Evolutionary conservation across 1,284 basidiomycete species (phyloP), one percentile per base, ranked within the genome.

Genomic region (Fomes fomentarius): DNA sequence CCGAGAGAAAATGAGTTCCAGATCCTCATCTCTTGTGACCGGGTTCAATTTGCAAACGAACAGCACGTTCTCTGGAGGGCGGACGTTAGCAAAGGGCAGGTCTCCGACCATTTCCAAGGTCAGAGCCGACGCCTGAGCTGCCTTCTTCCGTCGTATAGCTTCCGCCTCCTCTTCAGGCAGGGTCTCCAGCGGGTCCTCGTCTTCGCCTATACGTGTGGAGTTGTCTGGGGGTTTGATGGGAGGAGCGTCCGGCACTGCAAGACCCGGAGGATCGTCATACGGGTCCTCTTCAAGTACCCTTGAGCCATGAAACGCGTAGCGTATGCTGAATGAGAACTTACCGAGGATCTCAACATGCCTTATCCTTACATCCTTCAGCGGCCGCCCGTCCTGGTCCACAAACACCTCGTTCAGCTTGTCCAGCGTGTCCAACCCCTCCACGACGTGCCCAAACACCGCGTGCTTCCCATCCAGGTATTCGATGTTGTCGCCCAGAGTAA

Each of bases 21-120:
- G 76, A 72, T 99, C 97, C 66, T 98, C 96, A 68, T 96, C 94
- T 51, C 91, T 79, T 19, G 96, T 98, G 26, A 98, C 95, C 12
- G 94, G 87, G 69, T 99, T 99, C 61, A 99, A 81, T 71, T 99
- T 98, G 87, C 96, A 98, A 17, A 99, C 96, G 72, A 99, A 99
- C 12, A 99, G 76, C 37, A 99, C 95, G 73, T 99, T 99, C 74
- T 99, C 96, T 0, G 96, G 96, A 0, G 97, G 97, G 38, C 95
- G 85, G 38, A 99, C 94, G 66, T 98, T 96, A 17, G 96, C 97
- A 68, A 99, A 98, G 0, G 97, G 97, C 49, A 99, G 77, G 72
- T 99, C 97, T 43, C 96, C 96, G 55, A 99, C 96, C 94, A 99
- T 99, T 71, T 99, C 97, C 45, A 99, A 84, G 2, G 97, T 99